A percentile compares a stretch with the other conserved stretches of the same genome.
Evolutionary conservation across 371 early-diverging fungal species (phyloP).

Genomic region (Apophysomyces variabilis): DNA sequence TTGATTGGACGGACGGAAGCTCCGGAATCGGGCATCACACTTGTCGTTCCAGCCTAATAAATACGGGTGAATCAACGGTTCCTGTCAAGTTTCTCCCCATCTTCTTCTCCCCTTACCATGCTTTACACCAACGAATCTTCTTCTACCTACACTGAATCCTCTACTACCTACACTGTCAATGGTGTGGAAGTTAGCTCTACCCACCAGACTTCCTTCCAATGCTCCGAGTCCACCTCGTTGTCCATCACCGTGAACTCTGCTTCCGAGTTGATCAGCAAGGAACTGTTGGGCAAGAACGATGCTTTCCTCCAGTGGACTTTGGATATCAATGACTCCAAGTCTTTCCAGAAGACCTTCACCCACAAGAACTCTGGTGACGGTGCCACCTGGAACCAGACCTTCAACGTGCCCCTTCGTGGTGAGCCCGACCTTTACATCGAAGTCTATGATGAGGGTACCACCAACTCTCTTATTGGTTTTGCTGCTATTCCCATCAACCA

Average conservation of each 20-base stretch:
- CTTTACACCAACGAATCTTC: slow-evolving; percentile 6
- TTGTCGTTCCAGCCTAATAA: not conserved
- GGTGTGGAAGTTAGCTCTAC: slow-evolving; percentile 7
- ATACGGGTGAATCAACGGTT: slow-evolving; percentile 3
- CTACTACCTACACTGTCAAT: not conserved
- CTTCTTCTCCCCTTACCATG: slow-evolving; percentile 1
- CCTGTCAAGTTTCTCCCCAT: slow-evolving; percentile 7
- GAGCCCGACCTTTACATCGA: slow-evolving; percentile 60
- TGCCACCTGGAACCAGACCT: slow-evolving; percentile 63
- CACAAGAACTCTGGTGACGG: slow-evolving; percentile 59
- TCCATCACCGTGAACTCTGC: slow-evolving; percentile 49
- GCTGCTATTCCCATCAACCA: slow-evolving; percentile 65
- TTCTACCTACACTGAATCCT: slow-evolving; percentile 4
- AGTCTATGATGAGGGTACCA: slow-evolving; percentile 59
- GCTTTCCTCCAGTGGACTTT: slow-evolving; percentile 60
- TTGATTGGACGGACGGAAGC: slow-evolving; percentile 1
- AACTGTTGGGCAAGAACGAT: slow-evolving; percentile 63
- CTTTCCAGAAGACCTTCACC: slow-evolving; percentile 59
- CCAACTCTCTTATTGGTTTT: slow-evolving; percentile 61
- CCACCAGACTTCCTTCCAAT: slow-evolving; percentile 7
- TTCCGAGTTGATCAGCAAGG: slow-evolving; percentile 41
- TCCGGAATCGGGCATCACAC: slow-evolving; percentile 1
- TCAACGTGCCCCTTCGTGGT: slow-evolving; percentile 48
- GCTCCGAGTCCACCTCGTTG: slow-evolving; percentile 30
- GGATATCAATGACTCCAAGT: slow-evolving; percentile 44